Evolutionary conservation across 1,284 basidiomycete genomes (phyloP).

Genomic region (Cutaneotrichosporon arboriforme): DNA sequence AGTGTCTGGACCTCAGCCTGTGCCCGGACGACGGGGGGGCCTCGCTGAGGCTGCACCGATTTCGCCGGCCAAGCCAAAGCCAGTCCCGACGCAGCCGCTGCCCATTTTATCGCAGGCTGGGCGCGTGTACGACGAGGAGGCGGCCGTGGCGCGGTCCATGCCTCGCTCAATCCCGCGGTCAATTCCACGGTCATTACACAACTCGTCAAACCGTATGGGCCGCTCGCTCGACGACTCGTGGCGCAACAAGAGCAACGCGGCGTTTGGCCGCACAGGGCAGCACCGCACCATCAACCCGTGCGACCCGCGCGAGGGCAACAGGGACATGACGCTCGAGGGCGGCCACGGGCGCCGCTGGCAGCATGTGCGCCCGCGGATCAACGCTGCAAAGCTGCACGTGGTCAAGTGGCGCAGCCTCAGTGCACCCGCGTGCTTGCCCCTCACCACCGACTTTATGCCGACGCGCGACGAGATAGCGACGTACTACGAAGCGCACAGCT

Average conservation of each 20-base stretch:
- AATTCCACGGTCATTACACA: conserved; percentile 12
- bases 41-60: conserved; percentile 5
- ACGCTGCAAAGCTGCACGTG: conserved; percentile 63
- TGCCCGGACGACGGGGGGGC: conserved; percentile 10
- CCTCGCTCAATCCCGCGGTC: conserved; percentile 14
- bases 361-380: conserved; percentile 70
- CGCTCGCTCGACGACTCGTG: conserved; percentile 37
- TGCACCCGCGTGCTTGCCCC: conserved; percentile 77
- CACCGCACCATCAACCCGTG: conserved; percentile 46
- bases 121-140: conserved; percentile 25
- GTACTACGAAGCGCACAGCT: conserved; percentile 67
- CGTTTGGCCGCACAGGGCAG: conserved; percentile 30
- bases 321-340: conserved; percentile 5
- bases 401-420: conserved; percentile 89
- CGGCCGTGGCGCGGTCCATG: conserved; percentile 7
- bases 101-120: conserved; percentile 27
- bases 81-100: conserved; percentile 29
- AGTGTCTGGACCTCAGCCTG: conserved; percentile 19
- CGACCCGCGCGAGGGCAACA: conserved; percentile 27
- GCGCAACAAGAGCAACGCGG: conserved; percentile 29
- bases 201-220: conserved; percentile 13
- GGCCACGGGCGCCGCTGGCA: conserved; percentile 78
- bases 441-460: conserved; percentile 88
- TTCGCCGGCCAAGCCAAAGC: conserved; percentile 12
- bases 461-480: conserved; percentile 66